A percentile compares a stretch with the other conserved stretches of the same genome.
Evolutionary conservation across 2,329 filamentous ascomycete species (phyloP).

Genomic region (Huntiella bhutanensis): DNA sequence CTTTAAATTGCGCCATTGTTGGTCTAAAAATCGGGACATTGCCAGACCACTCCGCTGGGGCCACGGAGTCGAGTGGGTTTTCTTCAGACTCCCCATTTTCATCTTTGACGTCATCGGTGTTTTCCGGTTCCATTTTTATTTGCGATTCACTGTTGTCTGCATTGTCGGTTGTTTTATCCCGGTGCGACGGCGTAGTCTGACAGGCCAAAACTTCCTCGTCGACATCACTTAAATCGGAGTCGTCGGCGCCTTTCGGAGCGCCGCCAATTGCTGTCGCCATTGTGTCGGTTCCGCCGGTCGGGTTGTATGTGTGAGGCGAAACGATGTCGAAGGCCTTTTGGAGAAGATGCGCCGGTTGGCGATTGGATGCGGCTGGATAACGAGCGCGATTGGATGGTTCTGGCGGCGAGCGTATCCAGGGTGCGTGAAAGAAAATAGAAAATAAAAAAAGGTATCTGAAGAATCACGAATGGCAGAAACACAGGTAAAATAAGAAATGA

Average conservation of each 20-base stretch:
- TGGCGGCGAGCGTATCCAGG: too few relatives aligned
- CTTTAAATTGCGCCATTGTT: conserved; percentile 83
- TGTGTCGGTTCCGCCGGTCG: neutral
- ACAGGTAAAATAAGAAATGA: too few relatives aligned
- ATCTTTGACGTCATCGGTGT: neutral
- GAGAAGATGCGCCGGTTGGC: neutral
- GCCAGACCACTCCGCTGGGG: conserved; percentile 78
- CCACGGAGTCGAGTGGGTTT: conserved; percentile 52
- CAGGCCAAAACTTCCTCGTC: conserved; percentile 31
- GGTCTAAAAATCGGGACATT: conserved; percentile 88
- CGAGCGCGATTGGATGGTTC: too few relatives aligned
- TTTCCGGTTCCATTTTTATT: neutral
- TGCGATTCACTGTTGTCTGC: neutral
- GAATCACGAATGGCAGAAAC: too few relatives aligned
- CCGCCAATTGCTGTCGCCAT: neutral
- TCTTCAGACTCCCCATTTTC: conserved; percentile 20
- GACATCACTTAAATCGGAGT: conserved; percentile 48
- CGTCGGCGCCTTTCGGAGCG: conserved; percentile 14
- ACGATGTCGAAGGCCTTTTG: neutral
- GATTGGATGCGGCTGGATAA: too few relatives aligned
- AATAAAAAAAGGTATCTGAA: too few relatives aligned
- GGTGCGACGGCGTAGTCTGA: conserved; percentile 12
- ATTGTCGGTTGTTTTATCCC: neutral
- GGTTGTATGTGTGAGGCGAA: neutral
- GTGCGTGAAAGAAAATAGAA: too few relatives aligned